Percentiles rank a stretch among this genome's conserved stretches.
phyloP scores from a whole-genome alignment of 2,329 filamentous ascomycete species.

The Curvularia sp. region DNA sequence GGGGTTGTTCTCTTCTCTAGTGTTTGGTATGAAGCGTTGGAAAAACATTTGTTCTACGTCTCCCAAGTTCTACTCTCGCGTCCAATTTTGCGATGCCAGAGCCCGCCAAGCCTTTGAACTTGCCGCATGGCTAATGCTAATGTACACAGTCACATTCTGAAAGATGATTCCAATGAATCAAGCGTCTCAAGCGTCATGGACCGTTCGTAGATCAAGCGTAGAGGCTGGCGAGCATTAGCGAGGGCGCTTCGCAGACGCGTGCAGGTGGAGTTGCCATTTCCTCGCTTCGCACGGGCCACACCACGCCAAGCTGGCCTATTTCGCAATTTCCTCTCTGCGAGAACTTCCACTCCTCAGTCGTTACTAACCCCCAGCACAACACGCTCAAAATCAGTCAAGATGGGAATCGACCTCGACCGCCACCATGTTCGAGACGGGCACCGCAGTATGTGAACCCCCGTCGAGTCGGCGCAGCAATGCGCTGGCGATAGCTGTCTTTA shows the following conservation, averaged over 20 bases:
- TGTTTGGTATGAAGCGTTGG: no score
- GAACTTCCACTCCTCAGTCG: slow-evolving; percentile 23
- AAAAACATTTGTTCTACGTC: neutral
- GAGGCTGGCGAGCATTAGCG: slow-evolving; percentile 1
- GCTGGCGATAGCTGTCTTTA: slow-evolving; percentile 50
- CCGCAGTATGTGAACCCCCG: slow-evolving; percentile 62
- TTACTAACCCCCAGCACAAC: slow-evolving; percentile 47
- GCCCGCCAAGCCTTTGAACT: neutral
- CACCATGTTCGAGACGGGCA: slow-evolving; percentile 73
- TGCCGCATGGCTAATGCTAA: neutral
- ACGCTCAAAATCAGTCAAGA: slow-evolving; percentile 47
- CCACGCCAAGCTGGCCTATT: slow-evolving; percentile 22
- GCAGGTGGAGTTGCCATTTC: slow-evolving; percentile 9
- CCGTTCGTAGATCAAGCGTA: neutral
- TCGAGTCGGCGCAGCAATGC: slow-evolving; percentile 51
- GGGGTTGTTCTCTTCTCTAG: no score
- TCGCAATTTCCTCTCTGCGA: slow-evolving; percentile 27
- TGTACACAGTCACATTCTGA: neutral
- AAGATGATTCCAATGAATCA: neutral
- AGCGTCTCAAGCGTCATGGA: neutral
- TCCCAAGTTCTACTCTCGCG: neutral
- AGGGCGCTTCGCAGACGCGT: slow-evolving; percentile 4
- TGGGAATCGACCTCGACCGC: slow-evolving; percentile 59
- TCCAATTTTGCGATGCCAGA: neutral
- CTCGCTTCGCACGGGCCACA: slow-evolving; percentile 16